Conservation (phyloP, 441 rosid species). For the Erysimum cheiri region DNA sequence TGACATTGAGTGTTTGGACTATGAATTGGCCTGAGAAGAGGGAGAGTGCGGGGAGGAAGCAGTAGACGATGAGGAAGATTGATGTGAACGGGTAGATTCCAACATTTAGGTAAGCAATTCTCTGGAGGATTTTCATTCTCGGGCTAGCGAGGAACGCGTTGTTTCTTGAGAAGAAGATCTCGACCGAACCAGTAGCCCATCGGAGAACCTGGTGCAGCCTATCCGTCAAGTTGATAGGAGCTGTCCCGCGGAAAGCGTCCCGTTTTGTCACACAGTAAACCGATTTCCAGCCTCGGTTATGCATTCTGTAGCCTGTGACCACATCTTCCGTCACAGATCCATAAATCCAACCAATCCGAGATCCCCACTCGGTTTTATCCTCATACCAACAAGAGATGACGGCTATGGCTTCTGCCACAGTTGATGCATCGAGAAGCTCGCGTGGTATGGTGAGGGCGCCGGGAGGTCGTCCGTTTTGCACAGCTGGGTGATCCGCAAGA, state of each 20-base stretch:
- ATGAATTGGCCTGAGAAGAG: constrained; percentile 92
- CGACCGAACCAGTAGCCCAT: constrained; percentile 97
- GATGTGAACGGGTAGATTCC: constrained; percentile 93
- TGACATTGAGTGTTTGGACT: constrained; percentile 74
- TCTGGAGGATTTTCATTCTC: constrained; percentile 83
- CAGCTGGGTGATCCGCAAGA: constrained; percentile 89
- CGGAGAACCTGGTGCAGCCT: constrained; percentile 89
- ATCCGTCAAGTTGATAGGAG: constrained; percentile 90
- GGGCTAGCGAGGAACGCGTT: constrained; percentile 84
- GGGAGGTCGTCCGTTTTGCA: constrained; percentile 83
- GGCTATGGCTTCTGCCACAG: constrained; percentile 92
- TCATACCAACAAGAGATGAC: constrained; percentile 97
- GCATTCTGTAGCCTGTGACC: constrained; percentile 94
- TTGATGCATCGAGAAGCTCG: constrained; percentile 92
- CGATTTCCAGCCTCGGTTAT: constrained; percentile 93
- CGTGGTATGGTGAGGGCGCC: constrained; percentile 90
- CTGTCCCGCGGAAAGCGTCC: constrained; percentile 91
- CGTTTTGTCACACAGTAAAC: constrained; percentile 91
- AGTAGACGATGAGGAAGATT: constrained; percentile 83
- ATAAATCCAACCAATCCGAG: constrained; percentile 88
- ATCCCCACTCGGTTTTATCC: constrained; percentile 95
- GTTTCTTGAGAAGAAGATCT: constrained; percentile 89
- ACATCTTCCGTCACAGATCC: constrained; percentile 94
- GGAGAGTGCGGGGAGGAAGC: constrained; percentile 91
- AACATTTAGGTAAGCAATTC: constrained; percentile 81